phyloP scores from a whole-genome alignment of 441 rosid species.

The Omphalea diandra region DNA sequence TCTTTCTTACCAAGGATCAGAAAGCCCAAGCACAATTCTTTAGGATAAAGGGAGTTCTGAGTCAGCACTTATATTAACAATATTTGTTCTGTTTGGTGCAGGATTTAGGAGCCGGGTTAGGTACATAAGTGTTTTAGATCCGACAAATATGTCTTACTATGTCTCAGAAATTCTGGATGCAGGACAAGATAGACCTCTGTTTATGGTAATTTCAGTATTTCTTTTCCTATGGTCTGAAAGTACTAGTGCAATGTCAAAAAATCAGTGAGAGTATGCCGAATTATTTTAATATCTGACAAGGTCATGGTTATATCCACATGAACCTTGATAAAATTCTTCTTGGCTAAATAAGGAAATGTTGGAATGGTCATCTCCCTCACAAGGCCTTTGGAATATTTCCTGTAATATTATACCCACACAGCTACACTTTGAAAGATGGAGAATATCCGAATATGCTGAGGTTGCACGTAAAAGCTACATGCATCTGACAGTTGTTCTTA shows the following conservation, averaged over 20 bases:
- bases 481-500: not conserved
- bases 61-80: constrained; percentile 21
- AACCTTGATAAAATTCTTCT: not conserved
- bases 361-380: not conserved
- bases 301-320: not conserved
- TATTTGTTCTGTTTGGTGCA: constrained; percentile 45
- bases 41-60: constrained; percentile 7
- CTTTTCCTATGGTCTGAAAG: constrained; percentile 7
- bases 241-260: constrained; percentile 10
- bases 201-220: constrained; percentile 64
- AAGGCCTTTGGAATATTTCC: not conserved
- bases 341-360: not conserved
- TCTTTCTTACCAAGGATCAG: not conserved
- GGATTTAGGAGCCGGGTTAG: constrained; percentile 92
- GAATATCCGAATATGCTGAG: not conserved
- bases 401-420: not conserved
- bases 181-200: constrained; percentile 70
- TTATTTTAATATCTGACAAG: not conserved
- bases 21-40: constrained; percentile 4
- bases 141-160: constrained; percentile 72
- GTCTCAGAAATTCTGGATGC: constrained; percentile 91
- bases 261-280: not conserved
- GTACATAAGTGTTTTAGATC: constrained; percentile 80
- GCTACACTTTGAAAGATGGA: not conserved
- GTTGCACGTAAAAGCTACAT: not conserved